These are phyloP conservation scores for Neckera pumila DNA, from an alignment of 225 moss, liverwort and hornwort species.

Conservation along the genomic window DNA sequence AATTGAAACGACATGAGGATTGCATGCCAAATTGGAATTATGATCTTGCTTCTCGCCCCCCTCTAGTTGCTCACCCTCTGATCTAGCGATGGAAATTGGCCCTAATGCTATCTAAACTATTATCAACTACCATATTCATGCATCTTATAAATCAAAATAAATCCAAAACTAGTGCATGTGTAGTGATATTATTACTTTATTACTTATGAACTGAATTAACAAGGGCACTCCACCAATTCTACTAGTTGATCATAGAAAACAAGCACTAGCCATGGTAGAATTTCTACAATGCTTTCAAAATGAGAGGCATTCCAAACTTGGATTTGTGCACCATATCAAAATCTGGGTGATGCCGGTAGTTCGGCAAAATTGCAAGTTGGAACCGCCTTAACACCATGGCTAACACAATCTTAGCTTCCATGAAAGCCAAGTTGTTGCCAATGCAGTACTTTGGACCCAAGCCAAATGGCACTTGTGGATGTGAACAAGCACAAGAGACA, in stretches of 20 bases:
- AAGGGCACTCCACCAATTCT: not conserved
- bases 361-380: not conserved
- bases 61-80: not conserved
- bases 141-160: not conserved
- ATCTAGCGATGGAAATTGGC: not conserved
- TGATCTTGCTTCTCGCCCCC: accelerated
- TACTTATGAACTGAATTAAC: not conserved
- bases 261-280: not conserved
- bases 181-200: not conserved
- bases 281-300: not conserved
- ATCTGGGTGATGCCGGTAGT: not conserved
- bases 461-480: not conserved
- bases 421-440: not conserved
- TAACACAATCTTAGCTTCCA: not conserved
- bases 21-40: accelerated
- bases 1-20: not conserved
- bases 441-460: not conserved
- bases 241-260: not conserved
- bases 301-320: not conserved
- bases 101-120: not conserved
- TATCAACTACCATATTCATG: not conserved
- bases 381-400: not conserved
- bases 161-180: not conserved
- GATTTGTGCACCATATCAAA: not conserved
- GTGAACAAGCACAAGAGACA: not conserved